phyloP scores from a whole-genome alignment of 257 asterid genomes.

The Nicotiana paniculata region DNA sequence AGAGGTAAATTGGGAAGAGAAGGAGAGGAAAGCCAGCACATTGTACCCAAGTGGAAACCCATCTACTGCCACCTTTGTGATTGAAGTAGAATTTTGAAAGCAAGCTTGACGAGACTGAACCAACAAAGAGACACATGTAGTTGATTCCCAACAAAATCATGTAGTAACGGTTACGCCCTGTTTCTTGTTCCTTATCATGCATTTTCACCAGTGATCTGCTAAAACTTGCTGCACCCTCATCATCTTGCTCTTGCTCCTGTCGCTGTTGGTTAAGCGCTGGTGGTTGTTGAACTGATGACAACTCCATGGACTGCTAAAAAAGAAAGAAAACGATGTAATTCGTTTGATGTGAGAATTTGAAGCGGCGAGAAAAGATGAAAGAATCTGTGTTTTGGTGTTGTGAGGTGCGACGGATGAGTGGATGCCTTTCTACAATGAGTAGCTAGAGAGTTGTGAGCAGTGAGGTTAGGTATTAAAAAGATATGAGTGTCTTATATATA shows the following conservation, averaged over 20 bases:
- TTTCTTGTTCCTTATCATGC: not conserved
- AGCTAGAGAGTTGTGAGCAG: not conserved
- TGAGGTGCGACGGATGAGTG: not conserved
- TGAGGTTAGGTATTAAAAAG: not conserved
- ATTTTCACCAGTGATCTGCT: conserved; percentile 1
- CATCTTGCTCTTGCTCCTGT: not conserved
- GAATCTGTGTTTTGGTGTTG: not conserved
- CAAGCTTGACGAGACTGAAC: conserved; percentile 48
- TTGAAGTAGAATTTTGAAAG: conserved; percentile 62
- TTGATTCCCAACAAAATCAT: conserved; percentile 33
- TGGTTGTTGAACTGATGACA: not conserved
- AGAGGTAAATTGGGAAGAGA: conserved; percentile 35
- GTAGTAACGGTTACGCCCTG: conserved; percentile 21
- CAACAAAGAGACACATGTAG: conserved; percentile 38
- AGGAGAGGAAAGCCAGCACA: conserved; percentile 76
- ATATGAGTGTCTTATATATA: not conserved
- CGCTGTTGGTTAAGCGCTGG: not conserved
- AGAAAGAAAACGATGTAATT: not conserved
- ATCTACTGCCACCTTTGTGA: conserved; percentile 62
- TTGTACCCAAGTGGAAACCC: conserved; percentile 79
- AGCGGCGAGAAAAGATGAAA: conserved; percentile 10
- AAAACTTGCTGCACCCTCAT: not conserved
- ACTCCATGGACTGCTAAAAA: not conserved
- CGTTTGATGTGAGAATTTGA: not conserved
- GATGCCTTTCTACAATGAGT: not conserved